Conservation (phyloP, 164 flowering plant species). For the Vitis amurensis region DNA sequence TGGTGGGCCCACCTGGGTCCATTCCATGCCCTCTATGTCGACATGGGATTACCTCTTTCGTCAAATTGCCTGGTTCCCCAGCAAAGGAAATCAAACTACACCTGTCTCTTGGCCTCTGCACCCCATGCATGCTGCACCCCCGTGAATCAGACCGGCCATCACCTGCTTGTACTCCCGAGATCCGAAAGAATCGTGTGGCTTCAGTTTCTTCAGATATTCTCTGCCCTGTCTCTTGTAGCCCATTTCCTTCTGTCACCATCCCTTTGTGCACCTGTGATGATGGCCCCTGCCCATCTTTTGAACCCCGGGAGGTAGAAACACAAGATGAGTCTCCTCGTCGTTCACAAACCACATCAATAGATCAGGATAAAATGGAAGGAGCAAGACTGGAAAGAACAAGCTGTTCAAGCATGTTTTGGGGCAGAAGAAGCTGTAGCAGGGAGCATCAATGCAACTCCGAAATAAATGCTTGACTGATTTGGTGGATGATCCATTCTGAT, state of each 20-base stretch:
- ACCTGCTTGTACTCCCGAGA: slow-evolving; percentile 46
- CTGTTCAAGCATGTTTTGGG: slow-evolving; percentile 91
- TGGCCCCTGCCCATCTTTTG: slow-evolving; percentile 74
- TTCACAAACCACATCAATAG: slow-evolving; percentile 39
- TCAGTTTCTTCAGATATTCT: slow-evolving; percentile 81
- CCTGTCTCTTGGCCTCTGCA: slow-evolving; percentile 74
- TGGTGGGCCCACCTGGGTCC: slow-evolving; percentile 68
- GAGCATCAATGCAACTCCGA: slow-evolving; percentile 95
- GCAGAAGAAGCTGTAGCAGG: slow-evolving; percentile 92
- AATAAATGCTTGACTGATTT: slow-evolving; percentile 58
- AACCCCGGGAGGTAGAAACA: slow-evolving; percentile 44
- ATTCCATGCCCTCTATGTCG: slow-evolving; percentile 96
- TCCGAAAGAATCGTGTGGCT: slow-evolving; percentile 70
- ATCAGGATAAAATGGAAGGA: slow-evolving; percentile 61
- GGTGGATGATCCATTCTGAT: slow-evolving; percentile 1
- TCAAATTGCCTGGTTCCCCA: slow-evolving; percentile 58
- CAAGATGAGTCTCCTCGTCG: slow-evolving; percentile 52
- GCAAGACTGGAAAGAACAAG: slow-evolving; percentile 68
- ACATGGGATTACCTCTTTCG: slow-evolving; percentile 67
- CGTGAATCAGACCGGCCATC: slow-evolving; percentile 46
- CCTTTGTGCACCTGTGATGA: slow-evolving; percentile 82
- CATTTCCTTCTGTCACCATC: slow-evolving; percentile 77
- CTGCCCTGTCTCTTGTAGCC: slow-evolving; percentile 90
- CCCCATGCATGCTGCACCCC: slow-evolving; percentile 89
- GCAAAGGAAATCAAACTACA: slow-evolving; percentile 60